phyloP scores from a whole-genome alignment of 1,139 yeast genomes.

The Magnusiomyces sp. region DNA sequence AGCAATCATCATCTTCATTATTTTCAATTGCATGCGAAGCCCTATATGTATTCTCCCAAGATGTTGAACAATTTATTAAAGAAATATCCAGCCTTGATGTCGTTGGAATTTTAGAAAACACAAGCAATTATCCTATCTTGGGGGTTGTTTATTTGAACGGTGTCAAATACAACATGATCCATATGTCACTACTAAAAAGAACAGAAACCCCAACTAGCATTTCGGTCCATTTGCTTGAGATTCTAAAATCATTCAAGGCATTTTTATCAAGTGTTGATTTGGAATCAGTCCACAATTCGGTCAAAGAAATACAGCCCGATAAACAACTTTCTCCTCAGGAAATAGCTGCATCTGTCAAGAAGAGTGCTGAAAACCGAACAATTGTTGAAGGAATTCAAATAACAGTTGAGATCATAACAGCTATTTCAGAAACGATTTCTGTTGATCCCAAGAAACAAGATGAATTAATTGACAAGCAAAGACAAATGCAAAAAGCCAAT shows the following conservation, averaged over 20 bases:
- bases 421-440: slow-evolving; percentile 54
- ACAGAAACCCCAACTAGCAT: background rate
- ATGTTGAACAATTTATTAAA: slow-evolving; percentile 18
- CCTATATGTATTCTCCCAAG: slow-evolving; percentile 23
- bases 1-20: slow-evolving; percentile 7
- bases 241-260: slow-evolving; percentile 21
- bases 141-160: slow-evolving; percentile 24
- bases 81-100: slow-evolving; percentile 4
- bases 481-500: background rate
- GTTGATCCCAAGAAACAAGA: slow-evolving; percentile 19
- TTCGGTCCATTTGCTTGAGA: slow-evolving; percentile 14
- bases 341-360: slow-evolving; percentile 36
- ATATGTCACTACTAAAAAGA: background rate
- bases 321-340: slow-evolving; percentile 32
- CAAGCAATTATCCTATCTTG: slow-evolving; percentile 14
- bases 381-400: slow-evolving; percentile 56
- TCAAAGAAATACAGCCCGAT: too few species aligned
- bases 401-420: slow-evolving; percentile 65
- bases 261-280: slow-evolving; percentile 18
- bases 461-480: background rate
- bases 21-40: slow-evolving; percentile 20
- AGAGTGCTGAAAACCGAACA: slow-evolving; percentile 41
- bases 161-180: slow-evolving; percentile 19
- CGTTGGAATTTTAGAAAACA: slow-evolving; percentile 11
- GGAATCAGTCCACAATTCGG: slow-evolving; percentile 29